These are phyloP conservation scores for Flaveria trinervia DNA, from an alignment of 129 eudicot species.

Conservation along the genomic window DNA sequence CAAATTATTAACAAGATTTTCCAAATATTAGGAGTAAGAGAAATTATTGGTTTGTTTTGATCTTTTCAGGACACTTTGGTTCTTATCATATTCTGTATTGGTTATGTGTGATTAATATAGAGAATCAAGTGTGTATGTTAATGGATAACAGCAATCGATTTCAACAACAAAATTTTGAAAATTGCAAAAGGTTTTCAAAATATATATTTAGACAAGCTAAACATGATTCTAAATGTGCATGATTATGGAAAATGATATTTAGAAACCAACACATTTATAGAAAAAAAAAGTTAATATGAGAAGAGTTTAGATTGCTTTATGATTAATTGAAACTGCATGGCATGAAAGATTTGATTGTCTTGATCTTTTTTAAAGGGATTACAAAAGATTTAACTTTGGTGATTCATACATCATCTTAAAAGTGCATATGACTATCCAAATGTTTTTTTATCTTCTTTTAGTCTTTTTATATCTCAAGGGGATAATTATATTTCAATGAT, in stretches of 20 bases:
- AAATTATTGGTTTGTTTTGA: constrained; percentile 16
- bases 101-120: constrained; percentile 10
- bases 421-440: constrained; percentile 44
- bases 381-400: constrained; percentile 57
- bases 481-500: constrained; percentile 6
- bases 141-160: not conserved
- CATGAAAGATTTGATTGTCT: constrained; percentile 16
- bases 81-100: not conserved
- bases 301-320: constrained; percentile 3
- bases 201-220: not conserved
- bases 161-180: not conserved
- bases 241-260: not conserved
- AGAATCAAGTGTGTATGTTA: not conserved
- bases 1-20: not conserved
- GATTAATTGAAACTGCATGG: constrained; percentile 18
- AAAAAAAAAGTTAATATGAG: not conserved
- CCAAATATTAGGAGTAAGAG: constrained; percentile 12
- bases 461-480: constrained; percentile 2
- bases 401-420: constrained; percentile 79
- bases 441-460: not conserved
- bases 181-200: too few species aligned
- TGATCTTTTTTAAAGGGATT: not conserved
- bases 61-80: constrained; percentile 10
- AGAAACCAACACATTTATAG: not conserved
- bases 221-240: not conserved